Evolutionary conservation across 768 basidiomycete genomes (phyloP).

Genomic region (Kwoniella europaea): DNA sequence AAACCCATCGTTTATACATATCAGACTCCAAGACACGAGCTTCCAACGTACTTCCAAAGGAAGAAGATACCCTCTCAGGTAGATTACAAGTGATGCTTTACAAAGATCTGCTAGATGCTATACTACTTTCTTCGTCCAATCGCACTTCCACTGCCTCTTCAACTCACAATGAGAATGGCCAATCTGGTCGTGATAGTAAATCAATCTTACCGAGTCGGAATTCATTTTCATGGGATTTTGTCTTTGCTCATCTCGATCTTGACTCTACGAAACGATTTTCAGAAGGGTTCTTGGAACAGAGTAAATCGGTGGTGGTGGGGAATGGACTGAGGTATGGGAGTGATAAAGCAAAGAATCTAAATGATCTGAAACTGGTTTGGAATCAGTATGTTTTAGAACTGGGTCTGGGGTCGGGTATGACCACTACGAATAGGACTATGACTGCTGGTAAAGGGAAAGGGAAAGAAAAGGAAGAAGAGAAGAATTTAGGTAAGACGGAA

Average conservation of each 20-base stretch:
- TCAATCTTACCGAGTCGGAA: conserved; percentile 32
- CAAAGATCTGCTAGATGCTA: conserved; percentile 56
- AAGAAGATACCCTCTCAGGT: conserved; percentile 54
- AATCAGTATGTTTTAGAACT: conserved; percentile 42
- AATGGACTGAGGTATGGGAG: conserved; percentile 45
- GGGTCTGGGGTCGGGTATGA: conserved; percentile 41
- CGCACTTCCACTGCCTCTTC: not conserved
- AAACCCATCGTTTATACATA: conserved; percentile 52
- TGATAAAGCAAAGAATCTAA: conserved; percentile 31
- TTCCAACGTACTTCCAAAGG: conserved; percentile 48
- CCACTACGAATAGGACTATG: not conserved
- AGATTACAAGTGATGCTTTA: conserved; percentile 59
- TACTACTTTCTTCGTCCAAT: conserved; percentile 34
- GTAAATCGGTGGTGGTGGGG: conserved; percentile 44
- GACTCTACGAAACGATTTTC: conserved; percentile 43
- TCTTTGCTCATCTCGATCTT: conserved; percentile 50
- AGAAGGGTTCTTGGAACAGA: conserved; percentile 48
- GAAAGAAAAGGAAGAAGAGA: conserved; percentile 18
- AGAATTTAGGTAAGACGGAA: conserved; percentile 43
- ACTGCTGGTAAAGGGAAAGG: conserved; percentile 6
- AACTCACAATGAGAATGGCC: not conserved
- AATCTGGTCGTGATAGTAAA: not conserved
- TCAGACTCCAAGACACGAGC: conserved; percentile 59
- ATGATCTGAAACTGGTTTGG: conserved; percentile 48
- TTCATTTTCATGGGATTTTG: conserved; percentile 34